Conservation (phyloP, 2,329 filamentous ascomycete genomes). For the Aspergillus spinulosporus region DNA sequence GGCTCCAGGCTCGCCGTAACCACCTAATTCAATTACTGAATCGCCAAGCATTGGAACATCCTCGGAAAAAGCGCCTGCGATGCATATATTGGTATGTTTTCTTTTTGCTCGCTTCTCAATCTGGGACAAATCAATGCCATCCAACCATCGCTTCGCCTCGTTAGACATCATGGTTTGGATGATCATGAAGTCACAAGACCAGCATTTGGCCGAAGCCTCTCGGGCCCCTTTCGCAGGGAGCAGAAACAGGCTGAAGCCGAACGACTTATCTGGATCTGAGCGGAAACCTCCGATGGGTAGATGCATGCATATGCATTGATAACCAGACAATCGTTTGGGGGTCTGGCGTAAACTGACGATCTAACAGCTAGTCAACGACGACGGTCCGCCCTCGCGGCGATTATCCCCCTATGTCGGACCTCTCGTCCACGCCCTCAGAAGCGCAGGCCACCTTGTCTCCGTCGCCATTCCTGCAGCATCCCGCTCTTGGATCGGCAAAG, state of each 20-base stretch:
- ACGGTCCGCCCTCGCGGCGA: slow-evolving; percentile 70
- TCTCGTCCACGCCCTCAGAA: slow-evolving; percentile 66
- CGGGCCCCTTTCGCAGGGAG: slow-evolving; percentile 1
- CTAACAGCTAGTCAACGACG: slow-evolving; percentile 61
- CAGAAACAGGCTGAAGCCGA: not conserved
- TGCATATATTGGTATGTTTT: slow-evolving; percentile 51
- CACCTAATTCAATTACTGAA: not conserved
- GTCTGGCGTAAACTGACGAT: not conserved
- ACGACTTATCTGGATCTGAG: not conserved
- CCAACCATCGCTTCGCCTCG: not conserved
- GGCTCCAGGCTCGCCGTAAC: not conserved
- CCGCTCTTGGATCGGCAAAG: slow-evolving; percentile 94
- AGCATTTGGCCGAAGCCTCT: not conserved
- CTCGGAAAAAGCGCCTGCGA: slow-evolving; percentile 22
- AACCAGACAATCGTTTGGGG: too few relatives aligned
- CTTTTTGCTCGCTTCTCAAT: slow-evolving; percentile 16
- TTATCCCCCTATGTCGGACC: slow-evolving; percentile 74
- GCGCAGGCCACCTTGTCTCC: slow-evolving; percentile 75
- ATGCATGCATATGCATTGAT: not conserved
- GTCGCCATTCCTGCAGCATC: slow-evolving; percentile 86
- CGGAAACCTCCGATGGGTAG: slow-evolving; percentile 1
- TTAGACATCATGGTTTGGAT: not conserved
- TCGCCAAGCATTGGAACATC: slow-evolving; percentile 14
- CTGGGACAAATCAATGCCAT: slow-evolving; percentile 6
- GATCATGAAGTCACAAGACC: slow-evolving; percentile 18